These are phyloP conservation scores for Neoboletus subvelutipes DNA, from an alignment of 768 basidiomycete species.

Conservation along the genomic window DNA sequence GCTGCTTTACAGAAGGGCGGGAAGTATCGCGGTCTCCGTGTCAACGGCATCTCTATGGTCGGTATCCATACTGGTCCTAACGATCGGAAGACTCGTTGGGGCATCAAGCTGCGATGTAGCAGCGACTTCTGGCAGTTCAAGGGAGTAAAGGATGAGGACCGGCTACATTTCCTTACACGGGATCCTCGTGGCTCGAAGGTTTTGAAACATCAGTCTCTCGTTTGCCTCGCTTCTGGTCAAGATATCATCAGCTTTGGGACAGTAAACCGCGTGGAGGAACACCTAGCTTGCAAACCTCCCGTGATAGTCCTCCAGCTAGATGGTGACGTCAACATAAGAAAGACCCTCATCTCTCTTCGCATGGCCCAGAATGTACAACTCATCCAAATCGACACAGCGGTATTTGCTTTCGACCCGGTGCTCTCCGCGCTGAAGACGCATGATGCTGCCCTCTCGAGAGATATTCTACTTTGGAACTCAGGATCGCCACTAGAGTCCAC, in stretches of 20 bases:
- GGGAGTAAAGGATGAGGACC: slow-evolving; percentile 27
- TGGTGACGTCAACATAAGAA: slow-evolving; percentile 37
- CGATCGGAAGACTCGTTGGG: slow-evolving; percentile 37
- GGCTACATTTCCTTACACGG: slow-evolving; percentile 35
- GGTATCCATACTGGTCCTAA: slow-evolving; percentile 36
- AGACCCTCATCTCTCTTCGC: slow-evolving; percentile 40
- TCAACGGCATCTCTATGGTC: slow-evolving; percentile 33
- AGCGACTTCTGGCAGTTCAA: slow-evolving; percentile 38
- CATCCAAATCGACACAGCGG: slow-evolving; percentile 55
- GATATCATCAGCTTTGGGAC: slow-evolving; percentile 54
- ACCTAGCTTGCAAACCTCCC: slow-evolving; percentile 47
- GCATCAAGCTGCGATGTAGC: slow-evolving; percentile 37
- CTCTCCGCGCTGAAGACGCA: slow-evolving; percentile 47
- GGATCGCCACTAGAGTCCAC: slow-evolving; percentile 1
- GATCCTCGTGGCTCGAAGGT: slow-evolving; percentile 33
- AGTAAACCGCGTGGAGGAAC: slow-evolving; percentile 54
- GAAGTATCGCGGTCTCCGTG: slow-evolving; percentile 33
- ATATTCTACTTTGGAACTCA: slow-evolving; percentile 54
- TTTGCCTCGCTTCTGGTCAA: slow-evolving; percentile 48
- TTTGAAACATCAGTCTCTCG: slow-evolving; percentile 53
- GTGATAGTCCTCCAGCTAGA: slow-evolving; percentile 55
- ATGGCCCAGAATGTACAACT: slow-evolving; percentile 37
- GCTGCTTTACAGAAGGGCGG: slow-evolving; percentile 38
- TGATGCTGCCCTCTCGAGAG: slow-evolving; percentile 45
- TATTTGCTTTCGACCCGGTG: slow-evolving; percentile 63